A percentile compares a stretch with the other conserved stretches of the same genome.
Conservation (phyloP, 345 rosid species). For the Mallotus nudiflorus region DNA sequence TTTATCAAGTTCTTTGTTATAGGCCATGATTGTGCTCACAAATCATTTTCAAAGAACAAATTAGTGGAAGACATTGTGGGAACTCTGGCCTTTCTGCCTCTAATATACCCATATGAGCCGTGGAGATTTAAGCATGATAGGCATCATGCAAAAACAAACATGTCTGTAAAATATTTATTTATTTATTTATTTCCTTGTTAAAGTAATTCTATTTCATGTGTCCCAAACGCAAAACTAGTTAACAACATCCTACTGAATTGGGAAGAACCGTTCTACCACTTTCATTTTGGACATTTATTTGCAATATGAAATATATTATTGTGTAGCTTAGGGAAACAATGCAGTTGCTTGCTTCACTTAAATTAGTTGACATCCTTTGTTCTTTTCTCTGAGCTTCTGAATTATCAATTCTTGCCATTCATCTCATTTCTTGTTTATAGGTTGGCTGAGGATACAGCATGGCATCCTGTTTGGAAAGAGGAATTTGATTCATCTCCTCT, state of each 20-base stretch:
- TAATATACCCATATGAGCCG: conserved; percentile 93
- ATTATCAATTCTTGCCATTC: conserved; percentile 9
- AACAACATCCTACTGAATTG: background rate
- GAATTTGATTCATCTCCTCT: conserved; percentile 64
- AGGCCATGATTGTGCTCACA: conserved; percentile 99
- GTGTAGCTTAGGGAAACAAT: no score
- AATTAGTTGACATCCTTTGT: background rate
- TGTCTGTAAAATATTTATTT: conserved; percentile 42
- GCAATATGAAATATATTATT: background rate
- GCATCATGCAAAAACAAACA: conserved; percentile 97
- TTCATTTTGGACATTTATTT: no score
- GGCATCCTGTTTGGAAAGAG: conserved; percentile 81
- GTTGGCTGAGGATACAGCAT: conserved; percentile 88
- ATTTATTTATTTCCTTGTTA: conserved; percentile 5
- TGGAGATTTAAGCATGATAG: conserved; percentile 95
- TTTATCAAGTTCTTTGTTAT: conserved; percentile 81
- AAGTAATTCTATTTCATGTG: conserved; percentile 1
- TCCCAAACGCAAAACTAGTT: conserved; percentile 5
- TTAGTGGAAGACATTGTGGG: conserved; percentile 90
- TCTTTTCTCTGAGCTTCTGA: conserved; percentile 1
- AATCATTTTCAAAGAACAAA: conserved; percentile 88
- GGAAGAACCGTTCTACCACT: background rate
- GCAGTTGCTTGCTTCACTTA: conserved; percentile 1
- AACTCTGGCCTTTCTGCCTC: conserved; percentile 83
- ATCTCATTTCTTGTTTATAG: conserved; percentile 32